These are phyloP conservation scores for Sarocladium oryzae DNA, from an alignment of 2,329 filamentous ascomycete species.

Conservation along the genomic window DNA sequence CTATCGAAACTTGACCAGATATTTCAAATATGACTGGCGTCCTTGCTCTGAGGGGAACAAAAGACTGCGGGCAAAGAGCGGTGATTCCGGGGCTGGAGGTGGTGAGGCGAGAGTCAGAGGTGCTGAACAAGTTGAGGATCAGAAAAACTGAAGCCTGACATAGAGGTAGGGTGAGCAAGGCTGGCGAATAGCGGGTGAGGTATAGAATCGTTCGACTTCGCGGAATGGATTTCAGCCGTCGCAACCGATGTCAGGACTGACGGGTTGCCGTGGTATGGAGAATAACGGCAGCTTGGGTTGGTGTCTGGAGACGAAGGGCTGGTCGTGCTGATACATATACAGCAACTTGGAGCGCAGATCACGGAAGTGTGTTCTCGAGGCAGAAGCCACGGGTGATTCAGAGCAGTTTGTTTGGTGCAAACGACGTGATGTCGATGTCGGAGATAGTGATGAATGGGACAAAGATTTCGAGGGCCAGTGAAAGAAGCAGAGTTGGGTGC, in stretches of 20 bases:
- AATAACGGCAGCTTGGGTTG: slow-evolving; percentile 95
- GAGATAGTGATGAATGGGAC: background rate
- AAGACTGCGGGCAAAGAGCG: no score
- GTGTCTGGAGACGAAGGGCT: slow-evolving; percentile 86
- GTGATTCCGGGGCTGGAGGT: no score
- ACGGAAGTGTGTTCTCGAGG: slow-evolving; percentile 19
- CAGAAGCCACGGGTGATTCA: slow-evolving; percentile 1
- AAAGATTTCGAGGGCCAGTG: background rate
- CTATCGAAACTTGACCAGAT: no score
- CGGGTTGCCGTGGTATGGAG: slow-evolving; percentile 91
- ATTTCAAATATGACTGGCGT: no score
- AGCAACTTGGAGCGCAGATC: slow-evolving; percentile 38
- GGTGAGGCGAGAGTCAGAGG: slow-evolving; percentile 32
- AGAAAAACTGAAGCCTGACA: slow-evolving; percentile 45
- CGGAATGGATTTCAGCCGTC: slow-evolving; percentile 74
- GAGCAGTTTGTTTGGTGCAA: background rate
- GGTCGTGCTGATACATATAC: slow-evolving; percentile 99
- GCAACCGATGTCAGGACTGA: slow-evolving; percentile 81
- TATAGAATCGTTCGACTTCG: slow-evolving; percentile 46
- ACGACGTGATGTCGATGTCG: background rate
- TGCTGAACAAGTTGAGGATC: slow-evolving; percentile 47
- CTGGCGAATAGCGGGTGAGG: slow-evolving; percentile 45
- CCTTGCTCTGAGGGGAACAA: no score
- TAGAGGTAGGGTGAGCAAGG: slow-evolving; percentile 42
- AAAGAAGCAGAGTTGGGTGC: background rate